Evolutionary conservation across 2,329 filamentous ascomycete genomes (phyloP).

Genomic region (Colletotrichum tropicale): DNA sequence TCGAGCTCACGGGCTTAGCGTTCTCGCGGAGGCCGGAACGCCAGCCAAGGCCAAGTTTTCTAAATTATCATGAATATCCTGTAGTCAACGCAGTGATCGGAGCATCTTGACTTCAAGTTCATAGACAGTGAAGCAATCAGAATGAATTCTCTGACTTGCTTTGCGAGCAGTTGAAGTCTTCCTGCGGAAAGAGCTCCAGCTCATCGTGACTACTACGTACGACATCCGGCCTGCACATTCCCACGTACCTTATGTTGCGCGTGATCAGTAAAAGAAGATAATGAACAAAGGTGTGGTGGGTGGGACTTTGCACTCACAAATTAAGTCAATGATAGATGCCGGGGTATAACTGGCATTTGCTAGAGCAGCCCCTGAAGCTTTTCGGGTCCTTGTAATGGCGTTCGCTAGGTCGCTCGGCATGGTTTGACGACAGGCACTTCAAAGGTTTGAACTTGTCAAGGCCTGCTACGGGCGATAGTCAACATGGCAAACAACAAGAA

Average conservation of each 20-base stretch:
- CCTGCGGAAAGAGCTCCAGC: neutral
- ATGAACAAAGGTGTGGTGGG: neutral
- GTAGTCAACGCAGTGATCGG: neutral
- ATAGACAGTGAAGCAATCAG: neutral
- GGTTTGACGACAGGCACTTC: neutral
- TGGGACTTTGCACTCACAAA: neutral
- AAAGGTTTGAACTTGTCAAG: neutral
- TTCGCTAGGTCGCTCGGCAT: neutral
- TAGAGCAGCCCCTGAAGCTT: neutral
- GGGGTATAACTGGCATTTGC: neutral
- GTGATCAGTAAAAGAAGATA: neutral
- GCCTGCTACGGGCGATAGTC: neutral
- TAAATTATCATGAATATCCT: neutral
- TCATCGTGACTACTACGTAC: neutral
- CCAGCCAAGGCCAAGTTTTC: neutral
- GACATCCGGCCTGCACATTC: neutral
- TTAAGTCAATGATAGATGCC: neutral
- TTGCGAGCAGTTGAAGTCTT: neutral
- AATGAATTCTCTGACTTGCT: neutral
- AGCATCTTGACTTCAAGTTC: neutral
- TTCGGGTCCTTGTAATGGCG: neutral
- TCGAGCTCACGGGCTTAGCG: neutral
- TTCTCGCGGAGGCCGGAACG: neutral
- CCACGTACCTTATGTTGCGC: neutral
- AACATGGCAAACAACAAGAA: neutral